A percentile compares a stretch with the other conserved stretches of the same genome.
Conservation (phyloP, 257 asterid genomes). For the Salvia miltiorrhiza region DNA sequence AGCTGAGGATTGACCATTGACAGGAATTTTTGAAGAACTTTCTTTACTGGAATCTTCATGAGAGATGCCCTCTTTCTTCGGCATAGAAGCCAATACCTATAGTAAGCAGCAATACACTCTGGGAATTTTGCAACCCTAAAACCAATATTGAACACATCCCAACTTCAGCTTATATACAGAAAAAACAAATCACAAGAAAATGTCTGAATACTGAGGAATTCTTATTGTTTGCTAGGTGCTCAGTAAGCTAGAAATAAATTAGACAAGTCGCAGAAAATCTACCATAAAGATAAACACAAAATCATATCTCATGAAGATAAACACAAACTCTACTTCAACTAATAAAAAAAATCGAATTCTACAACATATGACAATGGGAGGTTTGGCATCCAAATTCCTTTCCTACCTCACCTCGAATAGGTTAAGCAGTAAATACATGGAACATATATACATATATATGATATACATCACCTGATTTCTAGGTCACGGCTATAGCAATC, state of each 20-base stretch:
- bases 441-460: background rate
- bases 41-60: slow-evolving; percentile 53
- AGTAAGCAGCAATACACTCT: slow-evolving; percentile 77
- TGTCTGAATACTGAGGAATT: background rate
- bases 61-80: slow-evolving; percentile 57
- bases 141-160: background rate
- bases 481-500: slow-evolving; percentile 96
- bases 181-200: slow-evolving; percentile 1
- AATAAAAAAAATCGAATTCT: too few relatives aligned
- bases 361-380: too few relatives aligned
- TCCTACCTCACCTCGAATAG: too few relatives aligned
- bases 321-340: background rate
- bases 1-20: slow-evolving; percentile 58
- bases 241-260: too few relatives aligned
- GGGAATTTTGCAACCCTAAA: slow-evolving; percentile 71
- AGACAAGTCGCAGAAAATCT: too few relatives aligned
- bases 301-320: too few relatives aligned
- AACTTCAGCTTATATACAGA: slow-evolving; percentile 5
- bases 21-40: slow-evolving; percentile 44
- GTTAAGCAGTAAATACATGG: background rate
- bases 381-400: too few relatives aligned
- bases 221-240: too few relatives aligned
- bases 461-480: slow-evolving; percentile 60
- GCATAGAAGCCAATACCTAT: slow-evolving; percentile 75
- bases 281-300: too few relatives aligned